These are phyloP conservation scores for Pholiota adiposa DNA, from an alignment of 1,284 basidiomycete genomes.

Conservation along the genomic window DNA sequence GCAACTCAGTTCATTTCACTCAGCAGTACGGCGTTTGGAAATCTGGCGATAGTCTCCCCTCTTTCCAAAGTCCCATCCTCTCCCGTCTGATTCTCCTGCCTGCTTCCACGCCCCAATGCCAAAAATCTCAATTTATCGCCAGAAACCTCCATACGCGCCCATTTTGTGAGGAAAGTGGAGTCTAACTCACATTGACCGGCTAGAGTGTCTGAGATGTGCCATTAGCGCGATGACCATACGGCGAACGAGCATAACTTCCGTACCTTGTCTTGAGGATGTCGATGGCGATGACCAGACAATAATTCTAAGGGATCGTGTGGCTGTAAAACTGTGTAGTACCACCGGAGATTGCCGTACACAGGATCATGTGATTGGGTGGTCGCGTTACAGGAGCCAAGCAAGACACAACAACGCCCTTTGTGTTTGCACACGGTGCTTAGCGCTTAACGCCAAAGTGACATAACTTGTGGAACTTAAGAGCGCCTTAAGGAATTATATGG, in stretches of 20 bases:
- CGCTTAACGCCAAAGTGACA: too few species aligned
- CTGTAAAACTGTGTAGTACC: conserved; percentile 40
- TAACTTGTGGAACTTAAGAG: too few species aligned
- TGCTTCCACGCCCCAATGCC: background rate
- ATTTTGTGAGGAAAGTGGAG: conserved; percentile 16
- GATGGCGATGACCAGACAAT: conserved; percentile 36
- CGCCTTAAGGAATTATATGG: too few species aligned
- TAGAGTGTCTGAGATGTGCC: conserved; percentile 5
- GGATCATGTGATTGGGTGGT: conserved; percentile 9
- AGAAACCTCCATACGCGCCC: conserved; percentile 9
- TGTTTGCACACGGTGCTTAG: too few species aligned
- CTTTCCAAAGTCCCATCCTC: background rate
- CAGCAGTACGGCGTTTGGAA: background rate
- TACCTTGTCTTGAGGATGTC: conserved; percentile 51
- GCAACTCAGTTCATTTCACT: background rate
- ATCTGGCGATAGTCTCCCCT: conserved; percentile 1
- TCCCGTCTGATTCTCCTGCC: background rate
- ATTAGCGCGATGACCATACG: conserved; percentile 7
- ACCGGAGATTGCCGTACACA: conserved; percentile 25
- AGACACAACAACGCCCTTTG: background rate
- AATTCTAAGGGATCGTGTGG: conserved; percentile 32
- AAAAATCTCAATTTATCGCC: conserved; percentile 9
- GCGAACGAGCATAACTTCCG: conserved; percentile 24
- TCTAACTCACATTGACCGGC: conserved; percentile 37
- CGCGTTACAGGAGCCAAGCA: too few species aligned